Conservation (phyloP, 2,329 filamentous ascomycete genomes). For the Fusarium euwallaceae region DNA sequence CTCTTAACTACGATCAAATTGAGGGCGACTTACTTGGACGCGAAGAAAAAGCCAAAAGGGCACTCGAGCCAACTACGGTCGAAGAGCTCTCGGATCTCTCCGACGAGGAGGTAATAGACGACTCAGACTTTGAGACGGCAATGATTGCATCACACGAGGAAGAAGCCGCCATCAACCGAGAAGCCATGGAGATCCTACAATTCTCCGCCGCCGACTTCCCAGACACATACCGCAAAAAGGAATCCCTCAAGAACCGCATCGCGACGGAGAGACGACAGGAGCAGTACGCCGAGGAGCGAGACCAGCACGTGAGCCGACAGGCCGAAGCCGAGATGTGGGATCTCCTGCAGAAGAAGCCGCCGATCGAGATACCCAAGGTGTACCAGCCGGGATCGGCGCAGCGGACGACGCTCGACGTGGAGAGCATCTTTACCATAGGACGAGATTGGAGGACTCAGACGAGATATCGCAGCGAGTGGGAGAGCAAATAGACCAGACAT, state of each 20-base stretch:
- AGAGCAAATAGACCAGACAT: conserved; percentile 39
- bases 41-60: conserved; percentile 24
- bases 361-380: conserved; percentile 49
- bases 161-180: conserved; percentile 49
- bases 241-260: conserved; percentile 56
- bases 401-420: conserved; percentile 50
- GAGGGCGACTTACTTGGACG: conserved; percentile 20
- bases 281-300: conserved; percentile 57
- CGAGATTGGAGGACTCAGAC: conserved; percentile 56
- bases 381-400: conserved; percentile 47
- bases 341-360: conserved; percentile 56
- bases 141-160: conserved; percentile 43
- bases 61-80: background rate
- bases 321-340: conserved; percentile 63
- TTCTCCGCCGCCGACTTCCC: conserved; percentile 58
- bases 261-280: conserved; percentile 58
- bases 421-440: conserved; percentile 53
- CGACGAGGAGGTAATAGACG: conserved; percentile 28
- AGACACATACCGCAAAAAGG: conserved; percentile 52
- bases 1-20: conserved; percentile 36
- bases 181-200: conserved; percentile 58
- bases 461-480: conserved; percentile 59
- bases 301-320: conserved; percentile 55
- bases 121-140: conserved; percentile 33
- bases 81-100: conserved; percentile 1